phyloP scores from a whole-genome alignment of 139 green algal species.

The Chlorella vulgaris region DNA sequence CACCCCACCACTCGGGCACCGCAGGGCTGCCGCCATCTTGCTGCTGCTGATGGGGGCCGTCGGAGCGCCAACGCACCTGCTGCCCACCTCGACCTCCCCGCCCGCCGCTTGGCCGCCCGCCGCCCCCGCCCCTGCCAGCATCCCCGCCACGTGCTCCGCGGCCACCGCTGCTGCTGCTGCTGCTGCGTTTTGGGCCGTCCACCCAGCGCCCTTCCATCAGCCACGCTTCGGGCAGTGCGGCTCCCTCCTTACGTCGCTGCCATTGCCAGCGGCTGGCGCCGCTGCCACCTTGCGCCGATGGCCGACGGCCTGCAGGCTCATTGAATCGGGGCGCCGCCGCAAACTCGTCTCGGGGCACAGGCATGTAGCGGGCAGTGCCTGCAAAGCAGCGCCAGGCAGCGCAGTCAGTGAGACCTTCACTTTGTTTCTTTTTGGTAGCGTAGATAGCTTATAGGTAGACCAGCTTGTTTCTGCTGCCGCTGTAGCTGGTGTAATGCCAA shows the following conservation, averaged over 20 bases:
- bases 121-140: background rate
- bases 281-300: no score
- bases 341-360: background rate
- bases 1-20: no score
- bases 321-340: background rate
- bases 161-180: background rate
- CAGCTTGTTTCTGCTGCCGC: background rate
- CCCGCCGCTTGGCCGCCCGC: no score
- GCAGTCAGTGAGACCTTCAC: background rate
- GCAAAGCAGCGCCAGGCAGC: background rate
- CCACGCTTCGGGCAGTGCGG: background rate
- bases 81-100: no score
- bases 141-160: background rate
- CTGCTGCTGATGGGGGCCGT: no score
- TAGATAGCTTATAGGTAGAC: no score
- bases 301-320: no score
- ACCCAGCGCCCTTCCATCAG: background rate
- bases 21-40: no score
- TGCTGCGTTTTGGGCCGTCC: background rate
- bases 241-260: background rate
- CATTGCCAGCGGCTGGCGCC: background rate
- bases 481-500: no score
- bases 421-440: no score
- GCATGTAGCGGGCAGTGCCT: conserved; percentile 3
- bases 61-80: no score